These are phyloP conservation scores for Saccharomycopsis schoenii DNA, from an alignment of 805 yeast species.

Conservation along the genomic window DNA sequence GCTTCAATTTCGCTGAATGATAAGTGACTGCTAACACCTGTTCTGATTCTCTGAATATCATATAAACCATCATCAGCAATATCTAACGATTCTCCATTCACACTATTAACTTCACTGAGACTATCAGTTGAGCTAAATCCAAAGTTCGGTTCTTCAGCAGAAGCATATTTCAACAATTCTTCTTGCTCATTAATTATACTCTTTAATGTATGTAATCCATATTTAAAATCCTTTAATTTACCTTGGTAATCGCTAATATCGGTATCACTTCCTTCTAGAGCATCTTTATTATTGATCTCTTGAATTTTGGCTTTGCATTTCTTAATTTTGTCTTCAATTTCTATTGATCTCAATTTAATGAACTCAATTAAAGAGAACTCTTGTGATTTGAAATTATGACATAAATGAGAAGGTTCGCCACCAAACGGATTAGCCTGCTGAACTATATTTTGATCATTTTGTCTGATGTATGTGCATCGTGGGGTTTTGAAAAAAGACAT, in stretches of 20 bases:
- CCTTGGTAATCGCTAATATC: constrained; percentile 8
- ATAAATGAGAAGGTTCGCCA: constrained; percentile 41
- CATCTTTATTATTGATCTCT: constrained; percentile 7
- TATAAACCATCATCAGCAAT: not conserved
- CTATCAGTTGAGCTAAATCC: not conserved
- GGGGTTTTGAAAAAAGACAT: constrained; percentile 45
- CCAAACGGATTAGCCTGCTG: constrained; percentile 50
- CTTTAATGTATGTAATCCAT: constrained; percentile 25
- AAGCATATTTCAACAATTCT: constrained; percentile 12
- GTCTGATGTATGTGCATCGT: constrained; percentile 50
- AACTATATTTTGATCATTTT: constrained; percentile 33
- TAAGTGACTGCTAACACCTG: constrained; percentile 13
- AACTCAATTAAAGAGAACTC: constrained; percentile 43
- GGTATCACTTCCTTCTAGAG: constrained; percentile 10
- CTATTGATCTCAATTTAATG: constrained; percentile 31
- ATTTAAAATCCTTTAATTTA: constrained; percentile 25
- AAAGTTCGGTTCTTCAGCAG: constrained; percentile 10
- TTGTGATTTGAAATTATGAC: constrained; percentile 41
- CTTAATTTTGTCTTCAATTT: constrained; percentile 31
- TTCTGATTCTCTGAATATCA: not conserved
- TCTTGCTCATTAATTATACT: constrained; percentile 25
- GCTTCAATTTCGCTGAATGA: constrained; percentile 8
- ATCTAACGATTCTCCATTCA: not conserved
- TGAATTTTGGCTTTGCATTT: constrained; percentile 24
- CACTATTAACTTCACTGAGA: not conserved